These are phyloP conservation scores for Ophiobolus disseminans DNA, from an alignment of 2,329 filamentous ascomycete genomes.

Conservation along the genomic window DNA sequence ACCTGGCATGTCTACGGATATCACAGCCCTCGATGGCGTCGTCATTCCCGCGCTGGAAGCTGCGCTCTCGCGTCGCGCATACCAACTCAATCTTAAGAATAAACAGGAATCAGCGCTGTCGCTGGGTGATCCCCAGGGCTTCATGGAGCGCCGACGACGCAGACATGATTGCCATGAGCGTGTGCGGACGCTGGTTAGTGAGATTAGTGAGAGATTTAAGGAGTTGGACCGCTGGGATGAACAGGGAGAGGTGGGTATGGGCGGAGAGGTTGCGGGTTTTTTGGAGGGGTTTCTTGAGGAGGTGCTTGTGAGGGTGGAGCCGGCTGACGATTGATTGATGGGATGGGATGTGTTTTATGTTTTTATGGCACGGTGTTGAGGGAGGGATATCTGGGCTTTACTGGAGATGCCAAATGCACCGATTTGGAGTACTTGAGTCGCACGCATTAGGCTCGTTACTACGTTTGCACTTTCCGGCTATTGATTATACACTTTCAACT, in stretches of 20 bases:
- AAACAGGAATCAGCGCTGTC: constrained; percentile 50
- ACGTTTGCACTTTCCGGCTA: too few relatives aligned
- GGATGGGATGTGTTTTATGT: background rate
- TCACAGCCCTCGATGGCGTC: constrained; percentile 88
- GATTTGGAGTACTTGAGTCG: too few relatives aligned
- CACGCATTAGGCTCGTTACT: too few relatives aligned
- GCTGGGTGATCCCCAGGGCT: constrained; percentile 64
- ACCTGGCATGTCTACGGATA: constrained; percentile 67
- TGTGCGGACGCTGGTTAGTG: constrained; percentile 79
- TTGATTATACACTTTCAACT: too few relatives aligned
- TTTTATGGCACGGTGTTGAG: background rate
- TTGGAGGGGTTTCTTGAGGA: constrained; percentile 93
- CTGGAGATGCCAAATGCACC: too few relatives aligned
- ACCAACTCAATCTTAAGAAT: constrained; percentile 60
- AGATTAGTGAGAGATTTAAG: constrained; percentile 81
- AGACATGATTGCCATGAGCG: constrained; percentile 76
- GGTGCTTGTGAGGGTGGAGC: constrained; percentile 89
- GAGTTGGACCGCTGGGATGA: constrained; percentile 91
- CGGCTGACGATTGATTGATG: constrained; percentile 69
- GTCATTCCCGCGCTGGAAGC: constrained; percentile 93
- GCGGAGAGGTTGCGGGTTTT: constrained; percentile 85
- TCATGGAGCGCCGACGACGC: constrained; percentile 42
- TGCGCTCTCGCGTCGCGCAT: constrained; percentile 78
- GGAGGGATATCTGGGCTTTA: background rate
- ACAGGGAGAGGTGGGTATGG: constrained; percentile 90